Evolutionary conservation across 371 early-diverging fungal species (phyloP).

Genomic region (Zopfochytrium polystomum): DNA sequence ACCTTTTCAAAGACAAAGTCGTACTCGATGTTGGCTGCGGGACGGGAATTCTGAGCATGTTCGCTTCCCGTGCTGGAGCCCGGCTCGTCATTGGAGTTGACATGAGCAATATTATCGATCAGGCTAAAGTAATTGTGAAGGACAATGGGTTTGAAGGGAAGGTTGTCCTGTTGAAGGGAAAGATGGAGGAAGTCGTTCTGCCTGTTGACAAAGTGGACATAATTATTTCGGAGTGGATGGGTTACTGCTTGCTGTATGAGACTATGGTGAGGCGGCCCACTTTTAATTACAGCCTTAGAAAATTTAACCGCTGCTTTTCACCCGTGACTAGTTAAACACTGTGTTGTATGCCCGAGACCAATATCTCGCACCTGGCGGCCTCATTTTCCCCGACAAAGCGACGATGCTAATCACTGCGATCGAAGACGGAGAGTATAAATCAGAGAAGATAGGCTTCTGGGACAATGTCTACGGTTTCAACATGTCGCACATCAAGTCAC

Average conservation of each 20-base stretch:
- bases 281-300: not conserved
- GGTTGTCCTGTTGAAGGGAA: slow-evolving; percentile 73
- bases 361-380: slow-evolving; percentile 64
- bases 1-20: slow-evolving; percentile 80
- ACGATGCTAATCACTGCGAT: slow-evolving; percentile 72
- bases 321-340: slow-evolving; percentile 60
- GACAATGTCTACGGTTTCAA: slow-evolving; percentile 86
- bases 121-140: slow-evolving; percentile 71
- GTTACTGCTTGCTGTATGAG: slow-evolving; percentile 83
- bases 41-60: slow-evolving; percentile 76
- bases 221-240: slow-evolving; percentile 92
- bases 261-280: slow-evolving; percentile 56
- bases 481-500: slow-evolving; percentile 75
- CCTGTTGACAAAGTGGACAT: slow-evolving; percentile 84
- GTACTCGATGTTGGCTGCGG: slow-evolving; percentile 80
- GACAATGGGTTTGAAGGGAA: slow-evolving; percentile 73
- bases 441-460: slow-evolving; percentile 78
- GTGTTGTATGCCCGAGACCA: slow-evolving; percentile 80
- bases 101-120: slow-evolving; percentile 79
- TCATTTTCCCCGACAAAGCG: slow-evolving; percentile 69
- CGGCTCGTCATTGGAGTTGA: slow-evolving; percentile 77
- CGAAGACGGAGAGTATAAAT: slow-evolving; percentile 71
- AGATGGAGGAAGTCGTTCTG: slow-evolving; percentile 78
- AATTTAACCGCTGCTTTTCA: not conserved
- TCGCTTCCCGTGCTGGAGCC: slow-evolving; percentile 75